Conservation (phyloP, 2,329 filamentous ascomycete genomes). For the Parascedosporium putredinis region DNA sequence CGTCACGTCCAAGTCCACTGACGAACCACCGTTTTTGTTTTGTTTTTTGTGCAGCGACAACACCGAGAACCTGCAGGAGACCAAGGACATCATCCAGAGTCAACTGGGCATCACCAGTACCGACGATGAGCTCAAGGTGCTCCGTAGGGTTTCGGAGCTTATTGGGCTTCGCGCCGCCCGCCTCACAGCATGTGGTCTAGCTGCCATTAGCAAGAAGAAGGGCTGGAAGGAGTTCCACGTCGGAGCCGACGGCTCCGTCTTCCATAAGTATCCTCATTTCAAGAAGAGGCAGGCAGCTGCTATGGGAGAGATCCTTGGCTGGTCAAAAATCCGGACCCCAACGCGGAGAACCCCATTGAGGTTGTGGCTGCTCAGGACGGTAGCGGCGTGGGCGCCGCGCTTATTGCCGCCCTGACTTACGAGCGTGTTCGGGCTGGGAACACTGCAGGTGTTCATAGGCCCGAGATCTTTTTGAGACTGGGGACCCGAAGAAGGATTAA, state of each 20-base stretch:
- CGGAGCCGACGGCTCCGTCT: constrained; percentile 91
- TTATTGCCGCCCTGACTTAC: constrained; percentile 70
- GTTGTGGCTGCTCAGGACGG: constrained; percentile 89
- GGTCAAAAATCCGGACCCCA: constrained; percentile 52
- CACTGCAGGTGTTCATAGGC: constrained; percentile 52
- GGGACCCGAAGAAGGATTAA: not conserved
- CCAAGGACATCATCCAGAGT: constrained; percentile 67
- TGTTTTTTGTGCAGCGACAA: constrained; percentile 55
- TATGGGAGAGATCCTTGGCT: constrained; percentile 90
- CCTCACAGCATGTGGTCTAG: constrained; percentile 87
- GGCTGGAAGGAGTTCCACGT: constrained; percentile 80
- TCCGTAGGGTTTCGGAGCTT: constrained; percentile 80
- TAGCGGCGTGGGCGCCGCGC: constrained; percentile 69
- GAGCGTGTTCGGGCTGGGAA: constrained; percentile 55
- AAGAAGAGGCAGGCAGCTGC: constrained; percentile 84
- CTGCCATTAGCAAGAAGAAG: constrained; percentile 96
- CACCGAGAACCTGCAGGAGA: constrained; percentile 90
- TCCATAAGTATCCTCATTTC: constrained; percentile 99
- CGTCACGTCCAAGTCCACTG: not conserved
- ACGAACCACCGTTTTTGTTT: not conserved
- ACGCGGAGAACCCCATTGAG: constrained; percentile 78
- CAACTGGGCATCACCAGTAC: constrained; percentile 63
- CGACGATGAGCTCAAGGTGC: constrained; percentile 74
- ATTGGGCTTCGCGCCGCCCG: constrained; percentile 92
- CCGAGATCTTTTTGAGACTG: constrained; percentile 42